phyloP scores from a whole-genome alignment of 768 basidiomycete species.

The Leccinum boreale region DNA sequence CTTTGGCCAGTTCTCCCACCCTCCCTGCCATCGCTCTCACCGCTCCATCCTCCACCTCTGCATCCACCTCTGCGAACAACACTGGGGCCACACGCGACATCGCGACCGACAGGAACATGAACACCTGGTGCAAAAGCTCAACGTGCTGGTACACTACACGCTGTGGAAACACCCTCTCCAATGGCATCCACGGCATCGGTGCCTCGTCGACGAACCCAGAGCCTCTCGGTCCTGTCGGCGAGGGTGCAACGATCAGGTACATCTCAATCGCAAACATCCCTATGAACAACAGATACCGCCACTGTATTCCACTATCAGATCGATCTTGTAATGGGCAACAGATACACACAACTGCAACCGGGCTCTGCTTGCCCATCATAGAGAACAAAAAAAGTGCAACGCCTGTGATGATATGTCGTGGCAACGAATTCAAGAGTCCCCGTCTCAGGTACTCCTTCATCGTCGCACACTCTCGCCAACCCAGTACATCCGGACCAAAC shows the following conservation, averaged over 20 bases:
- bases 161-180: slow-evolving; percentile 51
- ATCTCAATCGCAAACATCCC: slow-evolving; percentile 61
- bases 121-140: slow-evolving; percentile 71
- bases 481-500: slow-evolving; percentile 72
- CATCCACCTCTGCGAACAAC: slow-evolving; percentile 47
- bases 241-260: slow-evolving; percentile 54
- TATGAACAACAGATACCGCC: slow-evolving; percentile 77
- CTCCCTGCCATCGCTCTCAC: slow-evolving; percentile 42
- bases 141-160: slow-evolving; percentile 77
- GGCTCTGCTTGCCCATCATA: slow-evolving; percentile 54
- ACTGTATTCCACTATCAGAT: slow-evolving; percentile 42
- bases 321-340: background rate
- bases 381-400: slow-evolving; percentile 60
- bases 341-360: slow-evolving; percentile 61
- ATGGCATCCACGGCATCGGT: slow-evolving; percentile 23
- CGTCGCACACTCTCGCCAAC: slow-evolving; percentile 68
- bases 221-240: slow-evolving; percentile 11
- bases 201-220: slow-evolving; percentile 24
- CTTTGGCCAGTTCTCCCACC: slow-evolving; percentile 38
- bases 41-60: slow-evolving; percentile 17
- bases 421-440: slow-evolving; percentile 59
- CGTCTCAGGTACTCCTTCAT: slow-evolving; percentile 64
- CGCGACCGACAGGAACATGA: slow-evolving; percentile 71
- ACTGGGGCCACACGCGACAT: slow-evolving; percentile 68
- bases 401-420: slow-evolving; percentile 64